A percentile compares a stretch with the other conserved stretches of the same genome.
These are phyloP conservation scores for Tulasnella sp. DNA, from an alignment of 768 basidiomycete species.

Conservation along the genomic window DNA sequence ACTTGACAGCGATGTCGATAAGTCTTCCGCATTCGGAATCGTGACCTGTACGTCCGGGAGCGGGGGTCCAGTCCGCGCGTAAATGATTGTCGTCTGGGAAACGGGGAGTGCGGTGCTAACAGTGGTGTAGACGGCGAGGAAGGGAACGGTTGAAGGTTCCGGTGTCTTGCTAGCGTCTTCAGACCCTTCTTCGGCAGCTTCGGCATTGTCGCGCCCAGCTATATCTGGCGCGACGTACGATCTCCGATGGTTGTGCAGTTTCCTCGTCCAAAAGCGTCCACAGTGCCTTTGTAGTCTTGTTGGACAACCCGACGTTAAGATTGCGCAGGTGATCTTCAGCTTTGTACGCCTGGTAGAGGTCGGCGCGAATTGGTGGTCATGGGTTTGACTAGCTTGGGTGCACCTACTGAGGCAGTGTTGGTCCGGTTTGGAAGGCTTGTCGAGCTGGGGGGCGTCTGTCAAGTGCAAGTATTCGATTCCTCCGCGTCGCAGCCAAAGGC, in stretches of 20 bases:
- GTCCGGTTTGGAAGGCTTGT: neutral
- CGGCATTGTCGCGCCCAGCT: slow-evolving; percentile 26
- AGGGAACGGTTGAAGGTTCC: neutral
- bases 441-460: no score
- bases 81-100: neutral
- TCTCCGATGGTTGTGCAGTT: slow-evolving; percentile 18
- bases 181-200: neutral
- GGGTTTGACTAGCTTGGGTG: slow-evolving; percentile 8
- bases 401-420: neutral
- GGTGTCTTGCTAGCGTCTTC: neutral
- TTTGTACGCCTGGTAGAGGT: slow-evolving; percentile 11
- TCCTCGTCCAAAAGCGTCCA: slow-evolving; percentile 24
- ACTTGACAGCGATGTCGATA: slow-evolving; percentile 46
- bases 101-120: neutral
- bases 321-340: neutral
- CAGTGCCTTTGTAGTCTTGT: neutral
- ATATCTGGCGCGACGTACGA: slow-evolving; percentile 32
- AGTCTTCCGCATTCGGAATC: neutral
- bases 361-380: slow-evolving; percentile 11
- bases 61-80: slow-evolving; percentile 22
- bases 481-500: no score
- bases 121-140: neutral
- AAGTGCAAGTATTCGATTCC: no score
- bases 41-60: slow-evolving; percentile 32
- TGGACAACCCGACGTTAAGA: neutral